Evolutionary conservation across 2,329 filamentous ascomycete genomes (phyloP).

Genomic region (Aschersonia sp.): DNA sequence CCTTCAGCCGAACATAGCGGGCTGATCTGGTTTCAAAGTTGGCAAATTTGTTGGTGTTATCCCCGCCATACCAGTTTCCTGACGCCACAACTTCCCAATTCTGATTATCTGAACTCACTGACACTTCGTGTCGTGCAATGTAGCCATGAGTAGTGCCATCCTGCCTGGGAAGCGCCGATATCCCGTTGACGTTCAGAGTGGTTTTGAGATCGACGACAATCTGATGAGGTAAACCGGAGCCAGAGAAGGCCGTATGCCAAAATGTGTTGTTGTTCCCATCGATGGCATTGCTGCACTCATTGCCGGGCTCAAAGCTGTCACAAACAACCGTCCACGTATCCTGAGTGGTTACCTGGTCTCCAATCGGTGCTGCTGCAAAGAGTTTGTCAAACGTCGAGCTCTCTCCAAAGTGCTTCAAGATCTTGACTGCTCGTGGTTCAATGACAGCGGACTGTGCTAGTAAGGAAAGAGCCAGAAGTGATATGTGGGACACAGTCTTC

Average conservation of each 20-base stretch:
- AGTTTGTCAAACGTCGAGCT: slow-evolving; percentile 1
- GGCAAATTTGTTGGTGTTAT: slow-evolving; percentile 14
- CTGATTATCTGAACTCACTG: slow-evolving; percentile 13
- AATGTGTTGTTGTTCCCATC: slow-evolving; percentile 14
- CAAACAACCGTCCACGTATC: slow-evolving; percentile 13
- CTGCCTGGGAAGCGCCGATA: slow-evolving; percentile 16
- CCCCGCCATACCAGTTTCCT: slow-evolving; percentile 14
- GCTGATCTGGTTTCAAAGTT: slow-evolving; percentile 16
- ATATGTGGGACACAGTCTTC: too few relatives aligned
- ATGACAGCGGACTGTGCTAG: not conserved
- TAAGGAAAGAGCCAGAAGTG: too few relatives aligned
- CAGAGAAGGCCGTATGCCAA: slow-evolving; percentile 12
- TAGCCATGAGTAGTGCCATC: slow-evolving; percentile 10
- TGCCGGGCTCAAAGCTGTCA: slow-evolving; percentile 12
- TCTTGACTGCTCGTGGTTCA: not conserved
- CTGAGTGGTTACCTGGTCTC: slow-evolving; percentile 1
- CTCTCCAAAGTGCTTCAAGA: slow-evolving; percentile 1
- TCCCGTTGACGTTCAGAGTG: slow-evolving; percentile 12
- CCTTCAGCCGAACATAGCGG: slow-evolving; percentile 15
- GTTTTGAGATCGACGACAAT: slow-evolving; percentile 16
- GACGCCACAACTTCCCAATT: slow-evolving; percentile 13
- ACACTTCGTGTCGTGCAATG: slow-evolving; percentile 13
- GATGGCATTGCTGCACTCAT: slow-evolving; percentile 13
- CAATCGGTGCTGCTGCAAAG: slow-evolving; percentile 2
- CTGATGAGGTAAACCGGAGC: slow-evolving; percentile 11